Evolutionary conservation across 106 monocot genomes (phyloP), one percentile per base, ranked within the genome.

Genomic region (Dendrobium nobile): DNA sequence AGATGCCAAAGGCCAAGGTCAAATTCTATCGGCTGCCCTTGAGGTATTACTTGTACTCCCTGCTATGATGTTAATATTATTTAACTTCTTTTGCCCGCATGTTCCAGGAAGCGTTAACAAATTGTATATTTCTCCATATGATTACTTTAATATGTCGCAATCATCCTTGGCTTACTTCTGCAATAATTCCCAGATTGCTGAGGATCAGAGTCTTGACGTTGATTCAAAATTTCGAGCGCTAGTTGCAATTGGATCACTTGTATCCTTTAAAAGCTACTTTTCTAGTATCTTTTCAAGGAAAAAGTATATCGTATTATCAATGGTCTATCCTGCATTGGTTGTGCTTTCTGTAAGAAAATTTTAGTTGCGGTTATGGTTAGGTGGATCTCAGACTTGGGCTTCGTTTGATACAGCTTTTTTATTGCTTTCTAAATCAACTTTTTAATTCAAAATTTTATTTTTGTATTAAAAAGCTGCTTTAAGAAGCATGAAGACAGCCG

Each of bases 191-290:
- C 89, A 99, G 95, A 88, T 99, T 81, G 92, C 93, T 1, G 95
- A 99, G 80, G 91, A 99, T 82, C 83, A 45, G 59, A 88, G 80
- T 73, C 91, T 92, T 80, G 95, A 93, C 82, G 82, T 55, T 40
- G 98, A 92, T 86, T 85, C 92, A 76, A 92, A 82, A 90, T 99
- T 85, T 40, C 85, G 95, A 59, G 91, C 88, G 5, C 90, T 99
- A 44, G 98, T 95, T 77, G 91, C 98, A 5, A 55, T 99, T 86
- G 98, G 95, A 76, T 91, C 98, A 86, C 95, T 99, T 75, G 98
- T 99, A 99, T 99, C 98, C 91, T 93, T 89, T 64, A 26, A 42
- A 47, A 84, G 7, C 61, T 79, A 15, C 19, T 77, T 67, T 64
- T 55, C 22, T 47, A 27, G 13, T 43, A 26, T 72, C 7, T 73